phyloP scores from a whole-genome alignment of 352 stramenopile species.

The Lagenidium sp. region DNA sequence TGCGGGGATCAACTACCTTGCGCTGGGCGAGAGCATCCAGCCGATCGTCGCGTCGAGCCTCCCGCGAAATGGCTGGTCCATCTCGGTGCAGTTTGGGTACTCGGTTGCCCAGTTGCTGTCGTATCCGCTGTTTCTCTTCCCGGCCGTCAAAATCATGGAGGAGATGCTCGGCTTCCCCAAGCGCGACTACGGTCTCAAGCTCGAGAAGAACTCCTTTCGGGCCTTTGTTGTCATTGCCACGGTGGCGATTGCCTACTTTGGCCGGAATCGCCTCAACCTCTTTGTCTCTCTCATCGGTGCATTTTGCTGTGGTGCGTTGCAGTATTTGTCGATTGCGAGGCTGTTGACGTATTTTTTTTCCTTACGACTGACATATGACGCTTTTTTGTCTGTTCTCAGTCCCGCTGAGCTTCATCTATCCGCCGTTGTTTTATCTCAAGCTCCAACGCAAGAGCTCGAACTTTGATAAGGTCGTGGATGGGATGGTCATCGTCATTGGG shows the following conservation, averaged over 20 bases:
- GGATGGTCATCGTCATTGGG: conserved; percentile 42
- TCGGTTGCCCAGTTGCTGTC: conserved; percentile 64
- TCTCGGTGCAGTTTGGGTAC: conserved; percentile 73
- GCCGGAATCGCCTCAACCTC: conserved; percentile 53
- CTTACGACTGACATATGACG: neutral
- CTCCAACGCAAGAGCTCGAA: conserved; percentile 32
- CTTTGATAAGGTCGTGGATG: conserved; percentile 48
- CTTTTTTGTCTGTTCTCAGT: conserved; percentile 35
- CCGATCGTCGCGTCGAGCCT: conserved; percentile 69
- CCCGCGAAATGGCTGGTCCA: conserved; percentile 58
- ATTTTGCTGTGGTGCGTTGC: conserved; percentile 67
- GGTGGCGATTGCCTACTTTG: conserved; percentile 65
- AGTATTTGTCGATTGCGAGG: neutral
- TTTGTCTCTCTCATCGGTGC: conserved; percentile 78
- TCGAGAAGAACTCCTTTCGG: conserved; percentile 68
- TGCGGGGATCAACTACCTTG: conserved; percentile 65
- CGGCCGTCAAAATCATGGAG: conserved; percentile 76
- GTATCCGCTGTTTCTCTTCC: conserved; percentile 75
- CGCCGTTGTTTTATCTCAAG: conserved; percentile 73
- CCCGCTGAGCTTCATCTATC: conserved; percentile 73
- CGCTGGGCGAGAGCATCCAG: conserved; percentile 55
- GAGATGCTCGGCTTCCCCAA: conserved; percentile 69
- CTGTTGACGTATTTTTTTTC: too few species aligned
- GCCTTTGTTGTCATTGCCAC: conserved; percentile 48
- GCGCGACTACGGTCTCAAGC: conserved; percentile 52